phyloP scores from a whole-genome alignment of 768 basidiomycete species.

The Paxillus rubicundulus region DNA sequence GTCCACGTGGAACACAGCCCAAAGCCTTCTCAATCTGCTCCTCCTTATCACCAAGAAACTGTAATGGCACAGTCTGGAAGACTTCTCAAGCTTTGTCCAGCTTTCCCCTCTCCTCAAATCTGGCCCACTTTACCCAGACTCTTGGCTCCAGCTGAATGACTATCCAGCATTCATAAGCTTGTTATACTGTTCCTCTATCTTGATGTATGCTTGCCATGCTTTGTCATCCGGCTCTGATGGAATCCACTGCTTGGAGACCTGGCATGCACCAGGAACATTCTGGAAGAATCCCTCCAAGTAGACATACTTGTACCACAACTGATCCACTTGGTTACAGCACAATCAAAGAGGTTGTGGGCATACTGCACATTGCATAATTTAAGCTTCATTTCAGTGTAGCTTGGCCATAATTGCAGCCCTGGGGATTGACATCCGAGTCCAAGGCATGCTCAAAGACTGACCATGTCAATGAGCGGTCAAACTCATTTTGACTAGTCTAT shows the following conservation, averaged over 20 bases:
- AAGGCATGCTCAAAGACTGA: constrained; percentile 96
- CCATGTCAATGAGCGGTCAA: constrained; percentile 85
- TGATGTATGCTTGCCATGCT: constrained; percentile 98
- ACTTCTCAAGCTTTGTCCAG: constrained; percentile 78
- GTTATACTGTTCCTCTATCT: constrained; percentile 90
- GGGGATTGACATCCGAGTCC: constrained; percentile 91
- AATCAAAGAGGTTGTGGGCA: constrained; percentile 94
- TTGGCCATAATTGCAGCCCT: constrained; percentile 90
- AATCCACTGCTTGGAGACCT: constrained; percentile 99
- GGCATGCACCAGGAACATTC: constrained; percentile 93
- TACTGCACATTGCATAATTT: constrained; percentile 98
- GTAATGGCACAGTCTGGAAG: constrained; percentile 86
- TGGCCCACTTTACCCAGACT: constrained; percentile 82
- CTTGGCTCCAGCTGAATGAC: constrained; percentile 74
- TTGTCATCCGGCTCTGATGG: constrained; percentile 99
- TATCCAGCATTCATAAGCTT: constrained; percentile 89
- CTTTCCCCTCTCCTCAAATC: constrained; percentile 75
- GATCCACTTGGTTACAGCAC: constrained; percentile 97
- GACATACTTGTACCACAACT: constrained; percentile 99
- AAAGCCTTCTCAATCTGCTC: constrained; percentile 83
- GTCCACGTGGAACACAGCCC: constrained; percentile 89
- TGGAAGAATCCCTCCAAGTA: constrained; percentile 96
- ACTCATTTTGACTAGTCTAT: constrained; percentile 94
- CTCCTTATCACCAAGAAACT: constrained; percentile 86
- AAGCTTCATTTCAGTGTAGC: constrained; percentile 96